Percentiles rank a stretch among this genome's conserved stretches.
These are phyloP conservation scores for Pseudogymnoascus sp. DNA, from an alignment of 2,329 filamentous ascomycete genomes.

Conservation along the genomic window DNA sequence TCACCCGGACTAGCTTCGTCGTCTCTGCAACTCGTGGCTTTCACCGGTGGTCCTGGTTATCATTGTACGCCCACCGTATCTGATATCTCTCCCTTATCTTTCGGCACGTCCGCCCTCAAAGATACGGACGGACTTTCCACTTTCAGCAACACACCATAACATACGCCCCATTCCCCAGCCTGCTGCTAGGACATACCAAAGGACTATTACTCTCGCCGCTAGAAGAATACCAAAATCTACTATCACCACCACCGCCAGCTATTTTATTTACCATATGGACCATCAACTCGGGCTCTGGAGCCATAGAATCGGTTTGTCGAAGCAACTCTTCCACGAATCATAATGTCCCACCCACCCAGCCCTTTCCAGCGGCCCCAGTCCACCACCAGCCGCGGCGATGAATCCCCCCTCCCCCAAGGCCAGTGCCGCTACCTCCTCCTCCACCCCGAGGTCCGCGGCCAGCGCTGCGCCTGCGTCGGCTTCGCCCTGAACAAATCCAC, in stretches of 20 bases:
- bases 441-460: slow-evolving; percentile 46
- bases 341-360: neutral
- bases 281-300: neutral
- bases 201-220: too few relatives aligned
- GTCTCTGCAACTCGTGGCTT: neutral
- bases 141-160: neutral
- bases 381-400: slow-evolving; percentile 27
- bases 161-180: neutral
- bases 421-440: slow-evolving; percentile 52
- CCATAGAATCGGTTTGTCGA: neutral
- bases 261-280: neutral
- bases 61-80: neutral
- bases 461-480: slow-evolving; percentile 49
- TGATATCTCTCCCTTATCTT: slow-evolving; percentile 1
- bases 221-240: neutral
- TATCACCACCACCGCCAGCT: neutral
- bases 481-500: slow-evolving; percentile 46
- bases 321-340: slow-evolving; percentile 1
- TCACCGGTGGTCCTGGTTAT: neutral
- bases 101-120: neutral
- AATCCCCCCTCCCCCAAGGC: slow-evolving; percentile 43
- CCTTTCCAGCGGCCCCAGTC: neutral
- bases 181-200: too few relatives aligned
- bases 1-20: neutral
- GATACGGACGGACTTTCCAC: neutral